Evolutionary conservation across 441 rosid species (phyloP).

Genomic region (Syzygium malaccense): DNA sequence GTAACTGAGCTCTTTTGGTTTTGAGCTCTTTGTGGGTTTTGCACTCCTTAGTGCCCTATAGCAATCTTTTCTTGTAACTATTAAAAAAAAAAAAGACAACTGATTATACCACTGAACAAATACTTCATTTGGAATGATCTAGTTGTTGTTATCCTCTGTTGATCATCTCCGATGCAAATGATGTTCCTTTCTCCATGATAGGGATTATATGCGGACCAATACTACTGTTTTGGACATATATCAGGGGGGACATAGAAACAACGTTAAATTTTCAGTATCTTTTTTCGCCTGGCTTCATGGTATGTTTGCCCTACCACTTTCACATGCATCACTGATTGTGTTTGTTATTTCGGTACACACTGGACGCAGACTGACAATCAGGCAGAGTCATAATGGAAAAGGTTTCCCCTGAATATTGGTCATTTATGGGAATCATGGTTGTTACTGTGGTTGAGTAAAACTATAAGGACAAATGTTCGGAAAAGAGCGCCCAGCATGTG

Average conservation of each 20-base stretch:
- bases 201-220: constrained; percentile 81
- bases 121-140: neutral
- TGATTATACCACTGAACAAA: neutral
- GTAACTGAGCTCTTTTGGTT: neutral
- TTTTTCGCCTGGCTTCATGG: constrained; percentile 78
- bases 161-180: neutral
- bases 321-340: neutral
- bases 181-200: constrained; percentile 22
- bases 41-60: neutral
- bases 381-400: neutral
- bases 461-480: neutral
- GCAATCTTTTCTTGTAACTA: neutral
- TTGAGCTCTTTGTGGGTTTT: neutral
- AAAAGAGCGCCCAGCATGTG: neutral
- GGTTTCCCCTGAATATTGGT: neutral
- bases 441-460: neutral
- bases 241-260: constrained; percentile 64
- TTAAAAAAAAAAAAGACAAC: neutral
- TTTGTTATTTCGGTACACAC: neutral
- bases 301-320: constrained; percentile 10
- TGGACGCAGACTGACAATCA: neutral
- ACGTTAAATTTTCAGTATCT: constrained; percentile 59
- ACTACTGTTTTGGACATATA: constrained; percentile 74
- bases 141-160: neutral
- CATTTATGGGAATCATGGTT: neutral